A percentile compares a stretch with the other conserved stretches of the same genome.
Conservation (phyloP, 495 filamentous ascomycete species). For the Penicillium argentinense region DNA sequence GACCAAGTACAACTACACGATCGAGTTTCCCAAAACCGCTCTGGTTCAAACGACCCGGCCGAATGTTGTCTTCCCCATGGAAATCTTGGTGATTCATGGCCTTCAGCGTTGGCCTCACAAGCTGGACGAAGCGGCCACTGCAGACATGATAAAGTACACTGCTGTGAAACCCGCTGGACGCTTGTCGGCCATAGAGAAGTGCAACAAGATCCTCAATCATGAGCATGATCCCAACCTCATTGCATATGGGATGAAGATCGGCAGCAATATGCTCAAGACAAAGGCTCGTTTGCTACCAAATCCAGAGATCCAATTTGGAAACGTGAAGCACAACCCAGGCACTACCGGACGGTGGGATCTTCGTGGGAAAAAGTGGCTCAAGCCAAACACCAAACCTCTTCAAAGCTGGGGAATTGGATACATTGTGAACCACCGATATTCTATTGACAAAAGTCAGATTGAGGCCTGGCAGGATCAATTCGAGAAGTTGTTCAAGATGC, state of each 20-base stretch:
- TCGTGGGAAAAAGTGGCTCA: conserved; percentile 71
- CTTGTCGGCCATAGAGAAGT: conserved; percentile 58
- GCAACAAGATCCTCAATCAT: conserved; percentile 68
- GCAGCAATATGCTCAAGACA: conserved; percentile 57
- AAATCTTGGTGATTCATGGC: conserved; percentile 59
- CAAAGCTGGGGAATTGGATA: conserved; percentile 70
- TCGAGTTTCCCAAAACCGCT: conserved; percentile 62
- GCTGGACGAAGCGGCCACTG: conserved; percentile 64
- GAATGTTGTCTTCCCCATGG: conserved; percentile 72
- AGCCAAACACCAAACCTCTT: conserved; percentile 57
- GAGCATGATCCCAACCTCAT: conserved; percentile 62
- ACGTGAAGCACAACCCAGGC: conserved; percentile 52
- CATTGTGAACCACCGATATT: conserved; percentile 42
- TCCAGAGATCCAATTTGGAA: conserved; percentile 67
- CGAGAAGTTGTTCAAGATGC: conserved; percentile 58
- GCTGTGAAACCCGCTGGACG: conserved; percentile 64
- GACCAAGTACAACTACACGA: conserved; percentile 65
- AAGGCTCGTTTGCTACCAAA: conserved; percentile 69
- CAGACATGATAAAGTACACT: conserved; percentile 86
- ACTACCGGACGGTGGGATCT: conserved; percentile 81
- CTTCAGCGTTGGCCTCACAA: conserved; percentile 82
- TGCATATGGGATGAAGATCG: conserved; percentile 68
- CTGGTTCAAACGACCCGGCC: conserved; percentile 68
- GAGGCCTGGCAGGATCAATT: conserved; percentile 61
- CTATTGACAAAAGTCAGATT: conserved; percentile 42